phyloP scores from a whole-genome alignment of 768 basidiomycete species.

The Rhizopogon roseolus region DNA sequence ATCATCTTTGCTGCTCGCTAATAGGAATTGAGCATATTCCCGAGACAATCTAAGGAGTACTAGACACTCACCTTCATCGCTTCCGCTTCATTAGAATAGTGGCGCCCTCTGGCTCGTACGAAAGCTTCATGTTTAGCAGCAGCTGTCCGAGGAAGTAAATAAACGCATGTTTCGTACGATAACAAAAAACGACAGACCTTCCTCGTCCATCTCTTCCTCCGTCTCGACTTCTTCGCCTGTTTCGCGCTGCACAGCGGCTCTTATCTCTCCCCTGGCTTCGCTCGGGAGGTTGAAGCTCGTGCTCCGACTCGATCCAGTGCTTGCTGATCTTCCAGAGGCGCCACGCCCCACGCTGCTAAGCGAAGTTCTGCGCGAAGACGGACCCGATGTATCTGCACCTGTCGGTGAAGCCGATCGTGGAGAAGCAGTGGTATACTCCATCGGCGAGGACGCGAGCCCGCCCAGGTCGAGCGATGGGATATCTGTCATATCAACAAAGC shows the following conservation, averaged over 20 bases:
- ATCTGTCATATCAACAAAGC: slow-evolving; percentile 42
- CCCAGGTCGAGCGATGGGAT: slow-evolving; percentile 75
- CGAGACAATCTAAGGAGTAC: background rate
- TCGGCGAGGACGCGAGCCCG: slow-evolving; percentile 28
- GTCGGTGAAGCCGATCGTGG: slow-evolving; percentile 47
- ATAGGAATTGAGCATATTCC: background rate
- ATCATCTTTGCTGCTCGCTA: slow-evolving; percentile 64
- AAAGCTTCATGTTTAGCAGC: slow-evolving; percentile 81
- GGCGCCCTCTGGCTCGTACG: slow-evolving; percentile 72
- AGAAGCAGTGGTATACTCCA: slow-evolving; percentile 35
- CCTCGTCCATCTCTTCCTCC: slow-evolving; percentile 86
- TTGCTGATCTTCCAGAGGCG: slow-evolving; percentile 55
- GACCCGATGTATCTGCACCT: slow-evolving; percentile 56
- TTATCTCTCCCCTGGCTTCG: slow-evolving; percentile 59
- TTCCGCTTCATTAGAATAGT: slow-evolving; percentile 89
- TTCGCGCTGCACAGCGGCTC: slow-evolving; percentile 36
- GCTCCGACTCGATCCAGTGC: slow-evolving; percentile 67
- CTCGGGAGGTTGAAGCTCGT: slow-evolving; percentile 79
- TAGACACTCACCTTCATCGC: slow-evolving; percentile 76
- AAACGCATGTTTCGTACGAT: background rate
- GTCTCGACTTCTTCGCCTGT: slow-evolving; percentile 54
- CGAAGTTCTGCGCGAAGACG: slow-evolving; percentile 72
- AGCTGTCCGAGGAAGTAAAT: slow-evolving; percentile 38
- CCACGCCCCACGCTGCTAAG: slow-evolving; percentile 59
- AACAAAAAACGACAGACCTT: slow-evolving; percentile 44